Conservation (phyloP, 2,329 filamentous ascomycete genomes). For the Stagonosporopsis tanaceti region DNA sequence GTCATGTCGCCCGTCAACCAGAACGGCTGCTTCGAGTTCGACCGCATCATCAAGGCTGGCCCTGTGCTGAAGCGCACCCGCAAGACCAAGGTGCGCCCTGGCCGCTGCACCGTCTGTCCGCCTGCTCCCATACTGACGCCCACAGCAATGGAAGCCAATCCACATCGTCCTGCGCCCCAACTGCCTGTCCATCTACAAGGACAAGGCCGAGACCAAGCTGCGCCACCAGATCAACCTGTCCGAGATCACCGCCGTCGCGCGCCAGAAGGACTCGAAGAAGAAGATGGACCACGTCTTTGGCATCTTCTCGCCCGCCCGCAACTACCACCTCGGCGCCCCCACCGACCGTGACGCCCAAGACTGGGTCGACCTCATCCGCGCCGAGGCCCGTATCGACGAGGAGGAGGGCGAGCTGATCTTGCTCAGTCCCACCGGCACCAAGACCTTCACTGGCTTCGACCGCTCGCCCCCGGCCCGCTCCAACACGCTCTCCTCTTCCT, state of each 20-base stretch:
- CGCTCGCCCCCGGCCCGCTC: constrained; percentile 31
- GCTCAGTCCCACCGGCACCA: constrained; percentile 68
- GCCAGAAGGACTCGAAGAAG: constrained; percentile 87
- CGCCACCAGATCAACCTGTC: constrained; percentile 87
- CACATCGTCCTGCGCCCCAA: constrained; percentile 92
- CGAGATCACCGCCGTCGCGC: constrained; percentile 89
- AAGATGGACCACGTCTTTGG: constrained; percentile 89
- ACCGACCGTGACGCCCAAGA: constrained; percentile 78
- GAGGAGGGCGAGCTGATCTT: constrained; percentile 85
- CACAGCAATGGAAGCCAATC: constrained; percentile 85
- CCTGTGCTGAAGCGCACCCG: constrained; percentile 87
- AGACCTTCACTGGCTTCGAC: constrained; percentile 54
- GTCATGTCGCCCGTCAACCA: constrained; percentile 87
- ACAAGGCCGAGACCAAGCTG: constrained; percentile 86
- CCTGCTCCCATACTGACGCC: constrained; percentile 15
- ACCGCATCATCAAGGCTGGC: constrained; percentile 89
- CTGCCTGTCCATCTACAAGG: constrained; percentile 90
- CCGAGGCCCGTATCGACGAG: constrained; percentile 83
- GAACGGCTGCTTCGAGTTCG: constrained; percentile 95
- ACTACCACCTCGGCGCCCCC: constrained; percentile 86
- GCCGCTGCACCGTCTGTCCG: no score
- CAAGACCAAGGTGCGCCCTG: constrained; percentile 79
- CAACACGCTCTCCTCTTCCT: constrained; percentile 54
- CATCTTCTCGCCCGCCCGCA: constrained; percentile 87
- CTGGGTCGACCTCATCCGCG: constrained; percentile 85